phyloP scores from a whole-genome alignment of 768 basidiomycete species.

The Amanita fuliginea region DNA sequence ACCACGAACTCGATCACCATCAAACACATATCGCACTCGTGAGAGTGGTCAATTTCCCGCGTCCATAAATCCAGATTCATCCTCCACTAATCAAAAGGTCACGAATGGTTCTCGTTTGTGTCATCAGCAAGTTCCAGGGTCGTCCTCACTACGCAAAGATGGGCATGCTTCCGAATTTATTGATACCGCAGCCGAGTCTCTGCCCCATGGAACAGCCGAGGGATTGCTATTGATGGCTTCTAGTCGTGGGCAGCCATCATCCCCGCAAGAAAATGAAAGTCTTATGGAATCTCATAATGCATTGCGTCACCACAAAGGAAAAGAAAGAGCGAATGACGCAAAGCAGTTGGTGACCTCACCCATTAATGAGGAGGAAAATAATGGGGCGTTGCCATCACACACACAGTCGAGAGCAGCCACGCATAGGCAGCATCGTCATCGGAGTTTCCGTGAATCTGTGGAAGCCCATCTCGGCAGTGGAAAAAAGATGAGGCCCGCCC shows the following conservation, averaged over 20 bases:
- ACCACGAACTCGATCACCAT: constrained; percentile 14
- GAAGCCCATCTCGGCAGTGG: constrained; percentile 29
- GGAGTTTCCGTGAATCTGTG: constrained; percentile 35
- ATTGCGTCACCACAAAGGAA: not conserved
- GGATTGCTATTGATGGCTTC: not conserved
- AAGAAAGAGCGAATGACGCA: not conserved
- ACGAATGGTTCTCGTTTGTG: not conserved
- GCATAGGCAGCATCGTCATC: constrained; percentile 21
- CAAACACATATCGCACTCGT: constrained; percentile 24
- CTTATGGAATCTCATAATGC: not conserved
- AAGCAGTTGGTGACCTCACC: not conserved
- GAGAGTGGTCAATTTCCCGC: constrained; percentile 5
- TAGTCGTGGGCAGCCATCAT: not conserved
- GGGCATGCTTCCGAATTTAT: not conserved
- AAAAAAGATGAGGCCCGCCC: not conserved
- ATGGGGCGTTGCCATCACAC: not conserved
- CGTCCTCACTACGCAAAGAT: too few species aligned
- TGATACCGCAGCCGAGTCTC: not conserved
- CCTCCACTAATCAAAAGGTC: too few species aligned
- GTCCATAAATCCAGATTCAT: too few species aligned
- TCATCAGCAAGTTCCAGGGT: not conserved
- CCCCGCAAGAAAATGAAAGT: not conserved
- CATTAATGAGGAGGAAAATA: not conserved
- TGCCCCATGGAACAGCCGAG: not conserved
- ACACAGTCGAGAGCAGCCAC: constrained; percentile 8